Percentiles rank a stretch among this genome's conserved stretches.
Evolutionary conservation across 2,329 filamentous ascomycete genomes (phyloP).

Genomic region (Zasmidium citrigriseum): DNA sequence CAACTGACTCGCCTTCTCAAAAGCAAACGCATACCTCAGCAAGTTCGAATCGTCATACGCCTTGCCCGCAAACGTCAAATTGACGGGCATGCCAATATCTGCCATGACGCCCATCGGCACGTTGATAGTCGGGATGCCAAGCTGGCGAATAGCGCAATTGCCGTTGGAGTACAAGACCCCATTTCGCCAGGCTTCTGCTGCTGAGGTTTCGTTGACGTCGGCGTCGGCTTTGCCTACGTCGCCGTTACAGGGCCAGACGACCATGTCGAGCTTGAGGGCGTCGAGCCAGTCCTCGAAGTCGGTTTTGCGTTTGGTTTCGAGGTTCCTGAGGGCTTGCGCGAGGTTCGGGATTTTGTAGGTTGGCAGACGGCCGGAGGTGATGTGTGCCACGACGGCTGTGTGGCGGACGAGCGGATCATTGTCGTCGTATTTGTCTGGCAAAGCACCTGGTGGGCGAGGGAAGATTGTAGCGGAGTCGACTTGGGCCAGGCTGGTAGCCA

Average conservation of each 20-base stretch:
- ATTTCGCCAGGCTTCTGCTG: constrained; percentile 44
- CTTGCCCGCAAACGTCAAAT: constrained; percentile 51
- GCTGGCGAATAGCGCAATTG: constrained; percentile 52
- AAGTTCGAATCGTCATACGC: constrained; percentile 46
- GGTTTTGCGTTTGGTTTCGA: constrained; percentile 49
- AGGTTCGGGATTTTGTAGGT: constrained; percentile 45
- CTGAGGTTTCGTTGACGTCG: constrained; percentile 33
- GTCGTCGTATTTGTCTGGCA: constrained; percentile 32
- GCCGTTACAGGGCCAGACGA: constrained; percentile 51
- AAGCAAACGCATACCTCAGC: constrained; percentile 21
- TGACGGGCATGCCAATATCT: constrained; percentile 51
- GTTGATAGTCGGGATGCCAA: constrained; percentile 54
- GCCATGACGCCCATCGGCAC: constrained; percentile 54
- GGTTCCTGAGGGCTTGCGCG: constrained; percentile 40
- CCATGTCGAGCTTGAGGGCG: constrained; percentile 40
- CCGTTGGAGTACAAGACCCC: constrained; percentile 56
- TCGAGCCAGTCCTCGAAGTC: constrained; percentile 53
- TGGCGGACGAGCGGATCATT: constrained; percentile 36
- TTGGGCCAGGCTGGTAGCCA: constrained; percentile 35
- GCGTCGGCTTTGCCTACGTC: constrained; percentile 51
- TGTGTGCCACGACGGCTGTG: constrained; percentile 25
- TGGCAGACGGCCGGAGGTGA: constrained; percentile 26
- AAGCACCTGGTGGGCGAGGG: constrained; percentile 33
- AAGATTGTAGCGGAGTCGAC: constrained; percentile 41
- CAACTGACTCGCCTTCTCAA: constrained; percentile 14